These are phyloP conservation scores for Neurospora pannonica DNA, from an alignment of 495 filamentous ascomycete genomes.

Conservation along the genomic window DNA sequence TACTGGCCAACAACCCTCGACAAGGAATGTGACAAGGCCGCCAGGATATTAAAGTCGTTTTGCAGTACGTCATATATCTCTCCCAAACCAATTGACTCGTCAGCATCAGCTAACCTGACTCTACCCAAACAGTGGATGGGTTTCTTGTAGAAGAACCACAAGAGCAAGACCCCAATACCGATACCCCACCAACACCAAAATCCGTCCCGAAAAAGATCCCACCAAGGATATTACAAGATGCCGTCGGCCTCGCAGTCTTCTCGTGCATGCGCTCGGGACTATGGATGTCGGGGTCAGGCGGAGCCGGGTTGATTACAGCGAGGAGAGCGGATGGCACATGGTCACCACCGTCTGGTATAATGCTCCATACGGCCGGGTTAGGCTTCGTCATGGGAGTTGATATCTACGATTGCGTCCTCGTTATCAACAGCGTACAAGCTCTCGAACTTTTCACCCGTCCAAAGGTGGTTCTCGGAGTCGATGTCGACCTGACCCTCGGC, in stretches of 20 bases:
- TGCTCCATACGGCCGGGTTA: slow-evolving; percentile 76
- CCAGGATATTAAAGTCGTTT: slow-evolving; percentile 73
- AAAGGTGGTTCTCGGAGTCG: slow-evolving; percentile 66
- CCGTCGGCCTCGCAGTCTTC: slow-evolving; percentile 82
- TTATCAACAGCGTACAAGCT: slow-evolving; percentile 76
- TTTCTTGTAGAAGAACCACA: slow-evolving; percentile 32
- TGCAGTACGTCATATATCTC: slow-evolving; percentile 43
- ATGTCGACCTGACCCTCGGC: slow-evolving; percentile 67
- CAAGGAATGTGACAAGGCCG: slow-evolving; percentile 79
- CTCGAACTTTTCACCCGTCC: slow-evolving; percentile 72
- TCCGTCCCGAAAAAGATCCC: slow-evolving; percentile 77
- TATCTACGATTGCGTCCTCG: slow-evolving; percentile 85
- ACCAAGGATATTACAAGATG: slow-evolving; percentile 66
- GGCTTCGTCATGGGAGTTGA: slow-evolving; percentile 88
- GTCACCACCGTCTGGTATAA: slow-evolving; percentile 80
- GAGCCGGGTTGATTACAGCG: slow-evolving; percentile 72
- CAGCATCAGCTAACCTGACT: background rate
- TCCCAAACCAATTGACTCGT: background rate
- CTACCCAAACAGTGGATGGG: slow-evolving; percentile 29
- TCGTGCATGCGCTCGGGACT: slow-evolving; percentile 88
- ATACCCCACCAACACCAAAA: slow-evolving; percentile 23
- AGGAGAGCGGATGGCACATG: slow-evolving; percentile 75
- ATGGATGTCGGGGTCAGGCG: slow-evolving; percentile 82
- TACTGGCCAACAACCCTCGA: slow-evolving; percentile 77
- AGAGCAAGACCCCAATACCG: slow-evolving; percentile 5